Conservation (phyloP, 1,139 yeast species). For the Pichia sp. region DNA sequence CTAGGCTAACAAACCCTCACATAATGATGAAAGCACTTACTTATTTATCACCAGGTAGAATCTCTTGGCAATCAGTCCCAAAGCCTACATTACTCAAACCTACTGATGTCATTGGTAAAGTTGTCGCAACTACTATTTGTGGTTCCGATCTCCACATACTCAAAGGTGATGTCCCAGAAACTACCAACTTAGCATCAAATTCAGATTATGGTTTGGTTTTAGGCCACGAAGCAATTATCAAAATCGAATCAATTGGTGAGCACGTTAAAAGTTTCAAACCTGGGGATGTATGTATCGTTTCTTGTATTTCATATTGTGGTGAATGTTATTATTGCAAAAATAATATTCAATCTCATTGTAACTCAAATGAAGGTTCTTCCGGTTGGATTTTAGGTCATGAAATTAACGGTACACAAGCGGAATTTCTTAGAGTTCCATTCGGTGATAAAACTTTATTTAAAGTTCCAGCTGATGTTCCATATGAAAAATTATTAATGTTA, state of each 20-base stretch:
- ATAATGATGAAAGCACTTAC: constrained; percentile 39
- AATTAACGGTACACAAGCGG: constrained; percentile 41
- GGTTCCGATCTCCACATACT: constrained; percentile 44
- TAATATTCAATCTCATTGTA: constrained; percentile 37
- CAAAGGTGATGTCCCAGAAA: constrained; percentile 46
- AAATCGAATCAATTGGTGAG: constrained; percentile 35
- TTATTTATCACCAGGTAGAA: constrained; percentile 36
- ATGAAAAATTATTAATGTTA: constrained; percentile 36
- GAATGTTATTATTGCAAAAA: constrained; percentile 44
- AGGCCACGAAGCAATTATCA: constrained; percentile 52
- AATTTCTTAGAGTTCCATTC: constrained; percentile 39
- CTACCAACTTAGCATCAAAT: constrained; percentile 28
- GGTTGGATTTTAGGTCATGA: constrained; percentile 42
- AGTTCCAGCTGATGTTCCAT: constrained; percentile 31
- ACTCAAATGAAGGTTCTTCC: constrained; percentile 29
- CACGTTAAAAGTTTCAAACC: constrained; percentile 32
- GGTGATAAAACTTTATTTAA: constrained; percentile 34
- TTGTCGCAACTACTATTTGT: constrained; percentile 41
- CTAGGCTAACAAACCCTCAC: neutral
- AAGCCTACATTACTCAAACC: constrained; percentile 33
- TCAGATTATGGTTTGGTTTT: constrained; percentile 27
- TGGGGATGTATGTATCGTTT: constrained; percentile 42
- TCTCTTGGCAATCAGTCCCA: constrained; percentile 33
- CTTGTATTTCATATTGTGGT: constrained; percentile 47
- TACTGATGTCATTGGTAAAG: constrained; percentile 40